Base-by-base conservation (phyloP, 169 alveolate species). In the Plasmodium vivax region DNA sequence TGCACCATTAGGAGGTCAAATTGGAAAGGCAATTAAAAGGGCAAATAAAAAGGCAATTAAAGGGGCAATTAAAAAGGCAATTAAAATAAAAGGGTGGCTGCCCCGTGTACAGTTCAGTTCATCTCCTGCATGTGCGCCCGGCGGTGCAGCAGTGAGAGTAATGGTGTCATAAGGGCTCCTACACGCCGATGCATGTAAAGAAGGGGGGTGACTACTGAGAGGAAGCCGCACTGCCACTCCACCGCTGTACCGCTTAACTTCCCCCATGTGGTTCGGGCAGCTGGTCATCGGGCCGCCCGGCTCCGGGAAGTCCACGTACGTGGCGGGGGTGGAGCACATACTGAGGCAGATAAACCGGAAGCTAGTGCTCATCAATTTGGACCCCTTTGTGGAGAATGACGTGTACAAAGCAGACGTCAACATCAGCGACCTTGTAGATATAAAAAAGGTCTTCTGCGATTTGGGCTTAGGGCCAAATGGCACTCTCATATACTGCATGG, bases 211-310 rank as follows among this genome's bases (percentile, higher is more conserved):
- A 3, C 9, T 51, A 23, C 62, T 14, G 16, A 14, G 62, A 14
- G 23, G 62, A 51, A 51, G 62, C 19, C 7, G 62, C 6, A 51
- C 23, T 16, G 7, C 62, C 8, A 14, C 54, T 0, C 54, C 54
- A 14, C 54, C 14, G 27, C 23, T 2, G 1, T 77, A 6, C 34
- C 16, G 68, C 8, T 19, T n/a, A 19, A 27, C 12, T 2, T 2
- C 16, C 71, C n/a, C 7, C 10, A 90, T 90, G 94, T 90, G 94
- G 96, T 98, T 94, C 81, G 99, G 99, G 14, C 99, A 97, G 87
- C 85, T 98, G 34, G 97, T 98, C 14, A 97, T 98, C 41, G 99
- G 99, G 3, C 99, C 99, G 3, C 99, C 99, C 10, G 99, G 99
- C 8, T 85, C 98, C 27, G 99, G 99, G 23, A 98, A 98, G 88